Evolutionary conservation across 2,329 filamentous ascomycete genomes (phyloP).

Genomic region (Metarhizium humberi): DNA sequence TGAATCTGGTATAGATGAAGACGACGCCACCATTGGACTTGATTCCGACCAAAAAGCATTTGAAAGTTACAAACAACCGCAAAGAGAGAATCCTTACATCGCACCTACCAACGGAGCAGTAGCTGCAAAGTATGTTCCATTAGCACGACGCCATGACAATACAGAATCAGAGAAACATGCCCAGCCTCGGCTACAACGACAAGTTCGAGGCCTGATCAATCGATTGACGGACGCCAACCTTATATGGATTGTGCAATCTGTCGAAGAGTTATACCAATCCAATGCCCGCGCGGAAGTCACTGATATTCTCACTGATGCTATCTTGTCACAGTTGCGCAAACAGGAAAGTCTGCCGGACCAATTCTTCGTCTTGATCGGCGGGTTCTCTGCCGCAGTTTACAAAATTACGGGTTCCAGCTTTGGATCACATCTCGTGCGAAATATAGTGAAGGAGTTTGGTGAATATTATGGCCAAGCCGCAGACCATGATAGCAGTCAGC

Average conservation of each 20-base stretch:
- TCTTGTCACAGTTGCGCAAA: conserved; percentile 73
- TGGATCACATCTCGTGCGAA: conserved; percentile 76
- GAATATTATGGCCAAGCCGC: conserved; percentile 44
- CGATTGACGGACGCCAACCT: conserved; percentile 87
- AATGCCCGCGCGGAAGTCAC: conserved; percentile 86
- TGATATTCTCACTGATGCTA: conserved; percentile 63
- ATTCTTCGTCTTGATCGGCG: conserved; percentile 82
- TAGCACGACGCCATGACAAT: conserved; percentile 57
- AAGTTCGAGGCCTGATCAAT: conserved; percentile 84
- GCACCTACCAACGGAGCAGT: conserved; percentile 49
- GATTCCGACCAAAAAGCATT: conserved; percentile 8
- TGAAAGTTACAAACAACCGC: conserved; percentile 31
- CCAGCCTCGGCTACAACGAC: conserved; percentile 60
- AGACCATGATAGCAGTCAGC: conserved; percentile 30
- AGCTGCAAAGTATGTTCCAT: conserved; percentile 75
- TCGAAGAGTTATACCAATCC: conserved; percentile 75
- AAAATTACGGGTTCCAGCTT: conserved; percentile 83
- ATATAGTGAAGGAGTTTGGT: conserved; percentile 67
- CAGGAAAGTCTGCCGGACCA: conserved; percentile 73
- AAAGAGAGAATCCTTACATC: conserved; percentile 80
- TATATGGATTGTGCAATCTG: conserved; percentile 69
- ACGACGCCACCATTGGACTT: conserved; percentile 25
- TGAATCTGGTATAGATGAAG: conserved; percentile 21
- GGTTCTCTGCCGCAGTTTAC: conserved; percentile 81
- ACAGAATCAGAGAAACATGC: conserved; percentile 56